Conservation (phyloP, 305 asterid genomes). For the Fraxinus paxiana region DNA sequence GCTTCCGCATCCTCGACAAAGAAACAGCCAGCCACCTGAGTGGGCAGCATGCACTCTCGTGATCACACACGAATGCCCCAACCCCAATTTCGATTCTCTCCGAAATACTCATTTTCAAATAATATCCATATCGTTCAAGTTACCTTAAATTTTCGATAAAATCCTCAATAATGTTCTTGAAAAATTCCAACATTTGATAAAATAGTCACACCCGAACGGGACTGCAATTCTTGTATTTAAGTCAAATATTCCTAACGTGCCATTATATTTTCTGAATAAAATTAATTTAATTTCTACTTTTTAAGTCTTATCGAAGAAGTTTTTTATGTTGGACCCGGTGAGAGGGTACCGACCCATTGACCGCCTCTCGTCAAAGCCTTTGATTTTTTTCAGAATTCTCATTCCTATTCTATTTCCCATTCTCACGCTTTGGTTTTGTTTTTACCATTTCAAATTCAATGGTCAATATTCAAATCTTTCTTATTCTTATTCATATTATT, state of each 20-base stretch:
- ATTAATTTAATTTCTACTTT: neutral
- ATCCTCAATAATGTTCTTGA: neutral
- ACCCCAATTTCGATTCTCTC: neutral
- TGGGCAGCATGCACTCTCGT: neutral
- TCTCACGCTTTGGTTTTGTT: neutral
- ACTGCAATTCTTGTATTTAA: neutral
- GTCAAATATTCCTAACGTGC: neutral
- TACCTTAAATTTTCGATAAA: too few relatives aligned
- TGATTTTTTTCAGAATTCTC: neutral
- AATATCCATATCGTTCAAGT: neutral
- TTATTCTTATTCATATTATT: neutral
- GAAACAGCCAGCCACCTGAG: neutral
- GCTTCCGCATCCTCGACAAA: neutral
- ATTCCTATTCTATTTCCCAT: neutral
- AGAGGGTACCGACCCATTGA: neutral
- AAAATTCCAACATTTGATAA: neutral
- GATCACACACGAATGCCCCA: neutral
- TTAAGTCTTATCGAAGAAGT: neutral
- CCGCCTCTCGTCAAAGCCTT: slow-evolving; percentile 21
- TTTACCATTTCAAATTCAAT: slow-evolving; percentile 17
- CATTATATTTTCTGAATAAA: neutral
- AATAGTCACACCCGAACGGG: neutral
- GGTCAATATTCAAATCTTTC: slow-evolving; percentile 30
- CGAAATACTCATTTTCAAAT: neutral
- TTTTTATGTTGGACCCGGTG: neutral